phyloP scores from a whole-genome alignment of 306 rosid species.

The Geum urbanum region DNA sequence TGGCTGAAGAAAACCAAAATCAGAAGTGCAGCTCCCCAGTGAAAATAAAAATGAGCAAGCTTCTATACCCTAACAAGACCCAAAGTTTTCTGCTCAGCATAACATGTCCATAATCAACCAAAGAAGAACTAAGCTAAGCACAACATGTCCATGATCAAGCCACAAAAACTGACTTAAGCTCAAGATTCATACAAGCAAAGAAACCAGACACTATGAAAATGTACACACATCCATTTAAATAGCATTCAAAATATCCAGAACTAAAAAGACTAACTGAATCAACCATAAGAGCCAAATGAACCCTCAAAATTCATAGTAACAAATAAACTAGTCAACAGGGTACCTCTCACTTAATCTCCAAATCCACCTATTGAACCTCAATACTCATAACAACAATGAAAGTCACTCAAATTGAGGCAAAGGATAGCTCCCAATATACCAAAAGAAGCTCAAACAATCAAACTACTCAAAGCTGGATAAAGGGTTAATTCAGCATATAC shows the following conservation, averaged over 20 bases:
- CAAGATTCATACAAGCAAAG: conserved; percentile 14
- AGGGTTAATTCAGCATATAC: conserved; percentile 32
- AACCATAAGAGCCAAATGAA: conserved; percentile 30
- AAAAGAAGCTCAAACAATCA: conserved; percentile 31
- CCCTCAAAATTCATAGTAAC: not conserved
- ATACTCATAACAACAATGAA: conserved; percentile 9
- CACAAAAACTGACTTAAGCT: not conserved
- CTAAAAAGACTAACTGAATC: not conserved
- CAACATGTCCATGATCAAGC: not conserved
- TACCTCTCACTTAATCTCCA: not conserved
- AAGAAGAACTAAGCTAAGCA: conserved; percentile 1
- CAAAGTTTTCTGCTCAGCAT: not conserved
- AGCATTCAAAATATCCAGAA: conserved; percentile 30
- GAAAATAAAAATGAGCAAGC: not conserved
- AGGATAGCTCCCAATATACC: conserved; percentile 68
- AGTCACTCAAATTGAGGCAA: not conserved
- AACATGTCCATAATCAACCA: not conserved
- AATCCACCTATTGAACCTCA: not conserved
- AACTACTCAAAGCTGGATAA: conserved; percentile 9
- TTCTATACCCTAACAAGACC: not conserved
- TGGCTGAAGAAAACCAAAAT: not conserved
- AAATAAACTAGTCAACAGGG: conserved; percentile 2
- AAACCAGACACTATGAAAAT: conserved; percentile 43
- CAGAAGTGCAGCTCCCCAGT: not conserved
- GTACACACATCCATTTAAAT: not conserved